Conservation (phyloP, 345 rosid genomes). For the Brassica juncea region DNA sequence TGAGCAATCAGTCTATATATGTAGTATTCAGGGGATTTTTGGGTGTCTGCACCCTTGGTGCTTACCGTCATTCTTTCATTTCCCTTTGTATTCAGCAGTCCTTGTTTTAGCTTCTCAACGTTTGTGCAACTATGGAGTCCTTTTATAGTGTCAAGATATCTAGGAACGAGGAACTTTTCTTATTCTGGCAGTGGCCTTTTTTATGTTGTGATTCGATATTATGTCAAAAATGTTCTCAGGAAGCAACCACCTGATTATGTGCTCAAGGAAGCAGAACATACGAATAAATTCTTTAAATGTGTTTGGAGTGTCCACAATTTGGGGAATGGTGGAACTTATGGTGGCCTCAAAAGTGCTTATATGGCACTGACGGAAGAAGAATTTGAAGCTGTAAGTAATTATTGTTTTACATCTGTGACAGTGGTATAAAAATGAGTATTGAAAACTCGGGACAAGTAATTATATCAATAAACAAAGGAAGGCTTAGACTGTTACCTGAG, state of each 20-base stretch:
- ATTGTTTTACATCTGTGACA: slow-evolving; percentile 5
- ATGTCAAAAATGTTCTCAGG: slow-evolving; percentile 54
- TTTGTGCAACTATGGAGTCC: slow-evolving; percentile 17
- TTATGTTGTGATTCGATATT: slow-evolving; percentile 24
- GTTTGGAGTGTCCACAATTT: slow-evolving; percentile 73
- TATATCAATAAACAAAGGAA: slow-evolving; percentile 4
- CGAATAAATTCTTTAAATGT: slow-evolving; percentile 90
- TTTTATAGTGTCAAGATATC: not conserved
- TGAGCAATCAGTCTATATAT: slow-evolving; percentile 1
- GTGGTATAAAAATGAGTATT: not conserved
- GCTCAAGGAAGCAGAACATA: slow-evolving; percentile 89
- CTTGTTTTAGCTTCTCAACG: slow-evolving; percentile 10
- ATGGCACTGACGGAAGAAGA: slow-evolving; percentile 82
- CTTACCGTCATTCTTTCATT: not conserved
- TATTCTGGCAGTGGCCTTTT: not conserved
- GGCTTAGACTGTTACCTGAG: not conserved
- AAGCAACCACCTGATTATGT: slow-evolving; percentile 95
- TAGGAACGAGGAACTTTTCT: slow-evolving; percentile 31
- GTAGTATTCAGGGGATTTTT: slow-evolving; percentile 2
- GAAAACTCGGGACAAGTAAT: slow-evolving; percentile 7
- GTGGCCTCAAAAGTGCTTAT: slow-evolving; percentile 65
- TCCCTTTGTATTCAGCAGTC: slow-evolving; percentile 12
- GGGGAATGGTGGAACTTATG: slow-evolving; percentile 58
- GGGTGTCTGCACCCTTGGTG: slow-evolving; percentile 21
- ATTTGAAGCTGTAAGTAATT: slow-evolving; percentile 85